Percentiles rank a stretch among this genome's conserved stretches.
Evolutionary conservation across 768 basidiomycete genomes (phyloP).

Genomic region (Hysterangium stoloniferum): DNA sequence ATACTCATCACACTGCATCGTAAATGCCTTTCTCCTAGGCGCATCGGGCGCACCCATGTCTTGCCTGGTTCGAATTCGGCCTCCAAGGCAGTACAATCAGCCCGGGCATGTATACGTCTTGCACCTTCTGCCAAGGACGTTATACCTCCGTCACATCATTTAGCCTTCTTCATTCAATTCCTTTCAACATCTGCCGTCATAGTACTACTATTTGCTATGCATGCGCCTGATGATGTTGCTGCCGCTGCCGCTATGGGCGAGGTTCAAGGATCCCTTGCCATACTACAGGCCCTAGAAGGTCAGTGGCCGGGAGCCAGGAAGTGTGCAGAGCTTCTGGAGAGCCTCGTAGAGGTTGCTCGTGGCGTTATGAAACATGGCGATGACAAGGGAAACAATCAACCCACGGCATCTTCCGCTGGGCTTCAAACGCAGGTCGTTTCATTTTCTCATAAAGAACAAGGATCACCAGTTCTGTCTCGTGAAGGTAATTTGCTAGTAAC

Average conservation of each 20-base stretch:
- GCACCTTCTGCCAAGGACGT: conserved; percentile 79
- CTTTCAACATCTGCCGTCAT: conserved; percentile 86
- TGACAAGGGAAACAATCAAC: conserved; percentile 59
- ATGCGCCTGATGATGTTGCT: conserved; percentile 56
- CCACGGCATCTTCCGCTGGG: conserved; percentile 13
- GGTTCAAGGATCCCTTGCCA: conserved; percentile 60
- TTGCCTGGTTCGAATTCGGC: conserved; percentile 60
- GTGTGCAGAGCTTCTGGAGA: conserved; percentile 68
- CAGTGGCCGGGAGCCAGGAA: conserved; percentile 84
- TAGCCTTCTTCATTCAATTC: conserved; percentile 86
- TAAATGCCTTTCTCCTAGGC: conserved; percentile 58
- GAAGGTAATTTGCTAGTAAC: conserved; percentile 4
- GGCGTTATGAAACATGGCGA: conserved; percentile 47
- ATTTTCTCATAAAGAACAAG: background rate
- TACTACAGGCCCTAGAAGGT: conserved; percentile 76
- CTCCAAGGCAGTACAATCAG: conserved; percentile 73
- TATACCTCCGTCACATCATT: conserved; percentile 78
- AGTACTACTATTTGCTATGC: conserved; percentile 80
- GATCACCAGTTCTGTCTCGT: conserved; percentile 3
- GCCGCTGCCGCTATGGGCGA: conserved; percentile 76
- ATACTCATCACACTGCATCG: conserved; percentile 82
- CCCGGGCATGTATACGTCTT: conserved; percentile 77
- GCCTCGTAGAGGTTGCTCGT: conserved; percentile 11
- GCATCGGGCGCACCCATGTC: conserved; percentile 60
- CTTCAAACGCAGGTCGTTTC: background rate